Evolutionary conservation across 2,329 filamentous ascomycete genomes (phyloP), one percentile per base, ranked within the genome.

Genomic region (Trichoderma simmonsii): DNA sequence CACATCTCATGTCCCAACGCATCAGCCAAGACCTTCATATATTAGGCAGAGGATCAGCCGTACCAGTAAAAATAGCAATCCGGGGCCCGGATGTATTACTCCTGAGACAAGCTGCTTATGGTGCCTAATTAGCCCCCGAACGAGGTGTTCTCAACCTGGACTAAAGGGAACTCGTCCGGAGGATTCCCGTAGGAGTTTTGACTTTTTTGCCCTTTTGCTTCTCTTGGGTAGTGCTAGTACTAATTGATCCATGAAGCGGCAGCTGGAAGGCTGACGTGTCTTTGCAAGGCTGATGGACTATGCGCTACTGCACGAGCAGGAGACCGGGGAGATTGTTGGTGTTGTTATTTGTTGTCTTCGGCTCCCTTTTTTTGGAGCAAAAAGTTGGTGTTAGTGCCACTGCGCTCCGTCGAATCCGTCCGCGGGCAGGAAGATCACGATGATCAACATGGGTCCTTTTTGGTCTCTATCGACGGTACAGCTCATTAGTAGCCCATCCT

Each of bases 181-280:
- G 51, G 51, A 56, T 57, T 56, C 21, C 64, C 64, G 34, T 18
- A 62, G 60, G 56, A 59, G 60, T 28, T 28, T 30, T 36, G 30
- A 4, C 8, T 12, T 11, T 21, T 34, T 34, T 30, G 21, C 18
- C 24, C 21, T 26, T 39, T 62, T 28, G 21, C 21, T 39, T 43
- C 34, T 43, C 9, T n/a, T 64, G 59, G 26, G 26, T 15, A 51
- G 66, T 18, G 18, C 48, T 36, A 15, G 48, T 57, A 30, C n/a
- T 12, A 21, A n/a, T 18, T n/a, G 12, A 59, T 43, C 18, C 26
- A 39, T 39, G 54, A 24, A 68, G 34, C 21, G 54, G 32, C 61
- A 63, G 39, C 61, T 28, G 36, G 26, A 61, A 51, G 66, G 66
- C 66, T 69, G 66, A 69, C 66, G 66, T 69, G 66, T 69, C 57